Percentiles rank a stretch among this genome's conserved stretches.
Evolutionary conservation across 768 basidiomycete species (phyloP).

Genomic region (Cystobasidium tubakii): DNA sequence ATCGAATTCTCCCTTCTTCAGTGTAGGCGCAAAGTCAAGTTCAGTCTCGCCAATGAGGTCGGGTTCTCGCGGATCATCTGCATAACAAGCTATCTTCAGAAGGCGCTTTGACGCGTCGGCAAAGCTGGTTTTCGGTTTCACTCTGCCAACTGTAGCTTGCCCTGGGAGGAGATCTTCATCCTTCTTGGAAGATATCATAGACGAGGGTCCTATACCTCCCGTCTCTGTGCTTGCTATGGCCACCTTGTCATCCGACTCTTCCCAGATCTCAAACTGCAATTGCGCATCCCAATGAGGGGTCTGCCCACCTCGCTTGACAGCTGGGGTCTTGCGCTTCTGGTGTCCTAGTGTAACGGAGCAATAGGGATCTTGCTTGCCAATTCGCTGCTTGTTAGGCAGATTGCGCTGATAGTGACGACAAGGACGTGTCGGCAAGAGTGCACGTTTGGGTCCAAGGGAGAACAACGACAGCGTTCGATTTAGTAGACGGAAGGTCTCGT

Average conservation of each 20-base stretch:
- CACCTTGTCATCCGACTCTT: constrained; percentile 51
- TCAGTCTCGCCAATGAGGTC: constrained; percentile 70
- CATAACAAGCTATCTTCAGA: constrained; percentile 70
- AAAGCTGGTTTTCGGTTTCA: constrained; percentile 23
- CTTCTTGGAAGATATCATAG: constrained; percentile 44
- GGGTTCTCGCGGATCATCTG: constrained; percentile 71
- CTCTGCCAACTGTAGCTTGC: constrained; percentile 43
- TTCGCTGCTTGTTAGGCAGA: constrained; percentile 51
- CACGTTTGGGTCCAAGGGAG: constrained; percentile 39
- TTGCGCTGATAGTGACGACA: constrained; percentile 35
- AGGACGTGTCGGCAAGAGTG: not conserved
- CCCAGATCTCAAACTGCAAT: constrained; percentile 69
- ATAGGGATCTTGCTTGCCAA: constrained; percentile 83
- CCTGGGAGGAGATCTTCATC: constrained; percentile 42
- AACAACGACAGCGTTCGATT: not conserved
- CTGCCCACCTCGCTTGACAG: constrained; percentile 81
- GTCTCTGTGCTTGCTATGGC: constrained; percentile 43
- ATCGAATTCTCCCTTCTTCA: constrained; percentile 84
- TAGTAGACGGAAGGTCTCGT: constrained; percentile 38
- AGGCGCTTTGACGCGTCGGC: constrained; percentile 50
- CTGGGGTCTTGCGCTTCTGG: constrained; percentile 62
- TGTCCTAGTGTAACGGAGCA: constrained; percentile 63
- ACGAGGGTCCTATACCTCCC: constrained; percentile 52
- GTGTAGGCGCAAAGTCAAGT: constrained; percentile 69
- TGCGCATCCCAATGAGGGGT: constrained; percentile 91